These are phyloP conservation scores for Vitis hybrid DNA, from an alignment of 177 flowering plant genomes.

Conservation along the genomic window DNA sequence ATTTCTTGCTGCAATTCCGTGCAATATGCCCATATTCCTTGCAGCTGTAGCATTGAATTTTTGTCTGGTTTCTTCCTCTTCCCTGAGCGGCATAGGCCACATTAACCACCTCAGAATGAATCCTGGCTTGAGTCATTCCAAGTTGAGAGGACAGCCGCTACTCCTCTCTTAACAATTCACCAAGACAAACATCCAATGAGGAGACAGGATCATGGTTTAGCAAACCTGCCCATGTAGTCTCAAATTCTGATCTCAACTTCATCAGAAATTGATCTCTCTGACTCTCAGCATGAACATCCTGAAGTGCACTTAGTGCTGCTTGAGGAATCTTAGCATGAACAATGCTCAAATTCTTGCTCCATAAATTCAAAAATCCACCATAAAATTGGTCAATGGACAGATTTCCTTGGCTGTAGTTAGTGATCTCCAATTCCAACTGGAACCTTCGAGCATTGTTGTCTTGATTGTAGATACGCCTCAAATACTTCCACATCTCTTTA, in stretches of 20 bases:
- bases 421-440: too few relatives aligned
- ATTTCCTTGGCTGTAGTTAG: background rate
- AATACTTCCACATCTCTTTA: too few relatives aligned
- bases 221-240: conserved; percentile 4
- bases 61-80: background rate
- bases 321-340: conserved; percentile 6
- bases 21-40: conserved; percentile 16
- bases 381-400: conserved; percentile 12
- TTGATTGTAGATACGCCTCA: too few relatives aligned
- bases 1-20: conserved; percentile 4
- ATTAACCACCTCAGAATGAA: background rate
- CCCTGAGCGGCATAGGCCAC: conserved; percentile 12
- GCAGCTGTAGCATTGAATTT: conserved; percentile 10
- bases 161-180: conserved; percentile 22
- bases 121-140: background rate
- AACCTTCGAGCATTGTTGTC: too few relatives aligned
- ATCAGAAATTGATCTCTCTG: conserved; percentile 15
- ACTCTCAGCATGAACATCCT: background rate
- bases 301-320: conserved; percentile 4
- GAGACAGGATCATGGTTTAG: conserved; percentile 10
- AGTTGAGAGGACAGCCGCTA: conserved; percentile 4
- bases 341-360: conserved; percentile 10
- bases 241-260: conserved; percentile 21
- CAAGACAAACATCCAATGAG: conserved; percentile 17
- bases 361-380: conserved; percentile 12